Evolutionary conservation across 306 rosid genomes (phyloP), one percentile per base, ranked within the genome.

Genomic region (Purshia tridentata): DNA sequence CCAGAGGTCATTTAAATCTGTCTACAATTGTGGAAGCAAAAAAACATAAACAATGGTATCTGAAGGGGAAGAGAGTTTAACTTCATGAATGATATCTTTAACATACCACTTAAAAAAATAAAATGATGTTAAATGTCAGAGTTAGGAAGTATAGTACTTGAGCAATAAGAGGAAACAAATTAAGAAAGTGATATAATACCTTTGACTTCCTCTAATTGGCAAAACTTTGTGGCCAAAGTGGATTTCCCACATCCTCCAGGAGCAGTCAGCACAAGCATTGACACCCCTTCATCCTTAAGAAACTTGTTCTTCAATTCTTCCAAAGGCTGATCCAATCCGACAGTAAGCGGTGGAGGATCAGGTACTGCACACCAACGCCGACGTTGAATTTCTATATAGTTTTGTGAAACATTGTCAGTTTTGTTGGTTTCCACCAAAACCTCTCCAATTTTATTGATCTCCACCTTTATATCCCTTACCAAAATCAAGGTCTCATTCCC

Each of bases 161-260:
- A 20, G 20, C 37, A 20, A 55, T 16, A 19, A 20, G n/a, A 18
- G 35, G 5, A 6, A 62, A 5, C 18, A 41, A 52, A 4, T 37
- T 39, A 69, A 9, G n/a, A 62, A 11, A 18, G 4, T 5, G 1
- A 15, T 8, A 8, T 10, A 62, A 39, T 81, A 87, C 91, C 91
- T 79, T 45, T 64, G 5, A 84, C 80, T 14, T 84, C 23, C 7
- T 67, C 50, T 13, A 88, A 87, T 61, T 72, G 77, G 53, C 88
- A 87, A n/a, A 90, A 65, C 72, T 1, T 75, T 39, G 65, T 75
- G 8, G 78, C 91, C 67, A 90, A 76, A 0, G 96, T 81, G 6
- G 91, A 77, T 78, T 87, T 90, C 47, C 92, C 91, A 0, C 79
- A 78, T 47, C 92, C 96, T 14, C 63, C 83, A 0, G 83, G 49